Conservation (phyloP, 2,329 filamentous ascomycete genomes). For the Talaromyces funiculosus region DNA sequence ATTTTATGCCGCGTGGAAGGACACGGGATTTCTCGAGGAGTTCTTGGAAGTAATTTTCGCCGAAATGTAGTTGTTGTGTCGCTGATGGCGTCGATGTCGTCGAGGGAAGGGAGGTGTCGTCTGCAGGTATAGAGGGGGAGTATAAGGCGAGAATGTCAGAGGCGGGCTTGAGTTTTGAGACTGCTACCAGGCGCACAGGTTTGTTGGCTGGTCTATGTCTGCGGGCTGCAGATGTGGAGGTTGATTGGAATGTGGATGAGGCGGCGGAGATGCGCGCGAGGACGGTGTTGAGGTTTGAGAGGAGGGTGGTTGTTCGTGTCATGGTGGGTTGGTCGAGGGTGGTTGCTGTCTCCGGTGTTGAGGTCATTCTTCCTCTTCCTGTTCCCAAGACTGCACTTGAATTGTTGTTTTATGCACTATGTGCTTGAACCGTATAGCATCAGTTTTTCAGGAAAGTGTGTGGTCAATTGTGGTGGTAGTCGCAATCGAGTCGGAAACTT, state of each 20-base stretch:
- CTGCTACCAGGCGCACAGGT: conserved; percentile 69
- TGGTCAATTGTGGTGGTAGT: background rate
- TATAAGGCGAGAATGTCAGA: conserved; percentile 85
- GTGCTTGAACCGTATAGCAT: no score
- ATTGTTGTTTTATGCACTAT: no score
- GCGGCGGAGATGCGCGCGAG: conserved; percentile 50
- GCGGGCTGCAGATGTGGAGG: conserved; percentile 26
- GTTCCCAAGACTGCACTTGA: no score
- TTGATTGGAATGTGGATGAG: conserved; percentile 23
- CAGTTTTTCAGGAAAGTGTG: background rate
- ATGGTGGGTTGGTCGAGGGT: conserved; percentile 30
- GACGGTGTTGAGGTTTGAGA: conserved; percentile 58
- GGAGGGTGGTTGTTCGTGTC: conserved; percentile 57
- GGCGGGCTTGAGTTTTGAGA: conserved; percentile 92
- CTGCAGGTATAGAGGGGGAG: conserved; percentile 42
- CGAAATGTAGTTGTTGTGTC: conserved; percentile 69
- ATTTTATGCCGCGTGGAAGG: conserved; percentile 67
- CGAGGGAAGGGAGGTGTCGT: conserved; percentile 33
- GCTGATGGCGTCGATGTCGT: background rate
- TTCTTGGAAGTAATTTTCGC: conserved; percentile 94
- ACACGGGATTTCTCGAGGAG: conserved; percentile 76
- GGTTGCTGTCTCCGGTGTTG: background rate
- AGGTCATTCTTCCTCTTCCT: background rate
- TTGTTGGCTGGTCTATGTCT: conserved; percentile 12
- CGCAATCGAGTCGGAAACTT: background rate